Conservation (phyloP, 208 protist genomes). For the Porcisia hertigi region DNA sequence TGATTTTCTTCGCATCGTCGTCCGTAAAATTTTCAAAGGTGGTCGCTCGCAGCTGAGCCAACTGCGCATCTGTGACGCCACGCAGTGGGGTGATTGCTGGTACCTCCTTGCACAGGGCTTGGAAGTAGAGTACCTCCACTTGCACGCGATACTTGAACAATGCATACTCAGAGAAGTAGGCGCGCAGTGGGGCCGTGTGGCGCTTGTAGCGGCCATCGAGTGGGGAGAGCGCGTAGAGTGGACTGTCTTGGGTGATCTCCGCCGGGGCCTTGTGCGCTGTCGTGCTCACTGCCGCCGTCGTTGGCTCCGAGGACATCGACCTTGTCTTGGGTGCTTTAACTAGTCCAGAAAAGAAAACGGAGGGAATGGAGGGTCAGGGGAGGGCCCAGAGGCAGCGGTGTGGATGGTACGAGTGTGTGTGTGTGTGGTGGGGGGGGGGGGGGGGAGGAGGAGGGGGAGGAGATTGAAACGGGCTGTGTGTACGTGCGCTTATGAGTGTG, state of each 20-base stretch:
- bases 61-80: slow-evolving; percentile 51
- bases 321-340: neutral
- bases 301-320: neutral
- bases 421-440: neutral
- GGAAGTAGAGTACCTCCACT: slow-evolving; percentile 93
- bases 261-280: slow-evolving; percentile 30
- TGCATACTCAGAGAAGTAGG: slow-evolving; percentile 93
- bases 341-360: neutral
- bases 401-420: neutral
- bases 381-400: neutral
- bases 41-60: slow-evolving; percentile 46
- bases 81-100: slow-evolving; percentile 56
- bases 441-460: neutral
- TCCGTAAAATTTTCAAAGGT: slow-evolving; percentile 80
- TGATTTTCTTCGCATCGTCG: slow-evolving; percentile 85
- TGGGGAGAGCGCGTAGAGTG: slow-evolving; percentile 91
- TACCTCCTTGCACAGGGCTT: slow-evolving; percentile 72
- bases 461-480: neutral
- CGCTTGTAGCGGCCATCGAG: slow-evolving; percentile 94
- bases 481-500: slow-evolving; percentile 1
- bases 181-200: slow-evolving; percentile 55
- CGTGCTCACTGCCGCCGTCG: slow-evolving; percentile 1
- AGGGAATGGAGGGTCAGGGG: neutral
- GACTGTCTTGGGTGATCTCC: slow-evolving; percentile 41
- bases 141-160: slow-evolving; percentile 91